phyloP scores from a whole-genome alignment of 1,284 basidiomycete species.

The Rhizoctonia solani region DNA sequence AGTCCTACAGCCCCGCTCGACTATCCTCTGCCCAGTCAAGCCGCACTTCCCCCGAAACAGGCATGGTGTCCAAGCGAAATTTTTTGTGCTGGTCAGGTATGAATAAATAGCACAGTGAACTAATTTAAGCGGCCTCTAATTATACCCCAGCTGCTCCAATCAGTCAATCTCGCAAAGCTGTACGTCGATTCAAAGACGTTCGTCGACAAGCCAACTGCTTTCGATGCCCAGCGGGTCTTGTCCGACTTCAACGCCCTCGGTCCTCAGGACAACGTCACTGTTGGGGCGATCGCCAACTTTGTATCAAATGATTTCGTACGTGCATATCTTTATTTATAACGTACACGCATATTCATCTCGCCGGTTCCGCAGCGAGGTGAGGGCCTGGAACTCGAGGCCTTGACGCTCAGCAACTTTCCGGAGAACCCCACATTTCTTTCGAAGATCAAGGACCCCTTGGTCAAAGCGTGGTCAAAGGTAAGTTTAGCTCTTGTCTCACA shows the following conservation, averaged over 20 bases:
- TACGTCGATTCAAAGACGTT: conserved; percentile 88
- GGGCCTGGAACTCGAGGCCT: conserved; percentile 76
- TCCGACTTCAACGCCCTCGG: conserved; percentile 67
- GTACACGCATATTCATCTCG: background rate
- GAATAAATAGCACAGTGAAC: conserved; percentile 43
- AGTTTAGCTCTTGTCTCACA: background rate
- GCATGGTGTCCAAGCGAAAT: conserved; percentile 79
- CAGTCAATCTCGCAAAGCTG: conserved; percentile 76
- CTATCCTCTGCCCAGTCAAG: conserved; percentile 67
- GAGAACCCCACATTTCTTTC: conserved; percentile 67
- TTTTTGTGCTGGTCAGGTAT: conserved; percentile 78
- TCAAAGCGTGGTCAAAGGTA: conserved; percentile 67
- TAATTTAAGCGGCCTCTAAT: background rate
- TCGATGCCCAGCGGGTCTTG: conserved; percentile 65
- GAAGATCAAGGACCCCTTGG: conserved; percentile 71
- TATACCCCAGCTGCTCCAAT: conserved; percentile 69
- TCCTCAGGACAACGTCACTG: conserved; percentile 54
- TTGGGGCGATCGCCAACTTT: conserved; percentile 59
- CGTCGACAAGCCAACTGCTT: conserved; percentile 85
- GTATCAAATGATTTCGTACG: conserved; percentile 71
- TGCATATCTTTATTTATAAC: conserved; percentile 5
- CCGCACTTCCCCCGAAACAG: conserved; percentile 69
- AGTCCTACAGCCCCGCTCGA: conserved; percentile 62
- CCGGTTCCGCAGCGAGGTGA: conserved; percentile 59
- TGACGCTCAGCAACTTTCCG: conserved; percentile 65